Percentiles rank a stretch among this genome's conserved stretches.
Conservation (phyloP, 1,139 yeast genomes). For the Zygosaccharomyces sapae region DNA sequence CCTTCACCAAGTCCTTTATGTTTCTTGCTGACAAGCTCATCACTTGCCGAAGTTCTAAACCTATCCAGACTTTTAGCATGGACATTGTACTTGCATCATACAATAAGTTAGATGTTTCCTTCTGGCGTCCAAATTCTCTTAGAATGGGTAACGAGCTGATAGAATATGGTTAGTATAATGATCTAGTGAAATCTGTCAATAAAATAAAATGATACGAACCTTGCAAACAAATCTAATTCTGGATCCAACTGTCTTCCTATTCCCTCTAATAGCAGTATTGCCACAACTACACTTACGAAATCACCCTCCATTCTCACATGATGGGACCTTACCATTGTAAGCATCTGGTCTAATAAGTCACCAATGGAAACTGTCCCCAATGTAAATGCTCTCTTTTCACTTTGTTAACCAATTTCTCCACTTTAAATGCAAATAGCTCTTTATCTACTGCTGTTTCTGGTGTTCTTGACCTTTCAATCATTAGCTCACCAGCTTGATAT, state of each 20-base stretch:
- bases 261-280: slow-evolving; percentile 85
- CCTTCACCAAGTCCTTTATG: slow-evolving; percentile 51
- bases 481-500: slow-evolving; percentile 85
- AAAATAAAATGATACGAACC: slow-evolving; percentile 68
- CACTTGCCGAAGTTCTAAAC: slow-evolving; percentile 82
- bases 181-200: slow-evolving; percentile 57
- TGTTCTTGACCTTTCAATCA: slow-evolving; percentile 90
- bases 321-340: slow-evolving; percentile 85
- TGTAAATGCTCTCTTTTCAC: slow-evolving; percentile 88
- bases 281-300: slow-evolving; percentile 88
- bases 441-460: slow-evolving; percentile 86
- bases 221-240: slow-evolving; percentile 85
- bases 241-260: slow-evolving; percentile 94
- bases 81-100: slow-evolving; percentile 59
- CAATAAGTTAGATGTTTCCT: slow-evolving; percentile 59
- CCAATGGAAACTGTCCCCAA: slow-evolving; percentile 91
- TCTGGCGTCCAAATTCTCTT: slow-evolving; percentile 67
- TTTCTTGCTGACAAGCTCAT: slow-evolving; percentile 66
- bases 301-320: slow-evolving; percentile 98
- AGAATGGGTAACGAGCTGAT: slow-evolving; percentile 81
- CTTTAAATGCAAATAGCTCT: slow-evolving; percentile 82
- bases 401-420: slow-evolving; percentile 72
- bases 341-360: slow-evolving; percentile 79
- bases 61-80: slow-evolving; percentile 89
- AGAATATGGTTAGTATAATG: slow-evolving; percentile 13